phyloP scores from a whole-genome alignment of 2,329 filamentous ascomycete species.

The Cadophora sp. region DNA sequence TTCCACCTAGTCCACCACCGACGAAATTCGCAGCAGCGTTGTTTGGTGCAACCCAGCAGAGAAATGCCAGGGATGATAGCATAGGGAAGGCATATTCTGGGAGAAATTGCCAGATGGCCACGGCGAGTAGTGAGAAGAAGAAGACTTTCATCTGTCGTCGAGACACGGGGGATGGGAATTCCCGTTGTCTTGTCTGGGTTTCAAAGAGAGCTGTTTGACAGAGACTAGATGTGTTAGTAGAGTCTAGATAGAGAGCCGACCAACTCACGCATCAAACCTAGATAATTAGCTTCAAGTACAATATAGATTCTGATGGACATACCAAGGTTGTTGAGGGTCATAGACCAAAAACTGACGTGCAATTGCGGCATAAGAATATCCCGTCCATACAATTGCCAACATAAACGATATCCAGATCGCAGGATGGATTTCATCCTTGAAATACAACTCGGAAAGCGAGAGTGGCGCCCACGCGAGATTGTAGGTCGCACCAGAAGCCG shows the following conservation, averaged over 20 bases:
- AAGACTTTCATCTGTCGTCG: slow-evolving; percentile 63
- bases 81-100: slow-evolving; percentile 67
- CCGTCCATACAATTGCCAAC: slow-evolving; percentile 63
- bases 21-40: slow-evolving; percentile 66
- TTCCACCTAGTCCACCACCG: slow-evolving; percentile 65
- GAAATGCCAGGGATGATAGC: slow-evolving; percentile 63
- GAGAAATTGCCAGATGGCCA: slow-evolving; percentile 67
- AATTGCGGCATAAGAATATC: slow-evolving; percentile 64
- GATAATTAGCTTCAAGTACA: slow-evolving; percentile 32
- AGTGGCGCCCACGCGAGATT: slow-evolving; percentile 60
- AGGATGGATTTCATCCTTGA: slow-evolving; percentile 57
- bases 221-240: slow-evolving; percentile 39
- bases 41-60: slow-evolving; percentile 68
- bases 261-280: slow-evolving; percentile 53
- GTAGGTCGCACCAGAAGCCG: slow-evolving; percentile 59
- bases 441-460: slow-evolving; percentile 63
- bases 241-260: neutral
- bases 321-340: slow-evolving; percentile 63
- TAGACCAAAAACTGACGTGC: slow-evolving; percentile 63
- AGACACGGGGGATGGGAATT: slow-evolving; percentile 55
- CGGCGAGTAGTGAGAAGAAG: slow-evolving; percentile 57
- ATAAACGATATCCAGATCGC: slow-evolving; percentile 66
- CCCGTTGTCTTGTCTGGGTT: slow-evolving; percentile 59
- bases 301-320: slow-evolving; percentile 12
- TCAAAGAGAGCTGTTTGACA: slow-evolving; percentile 65